A percentile compares a stretch with the other conserved stretches of the same genome.
Evolutionary conservation across 1,139 yeast species (phyloP).

Genomic region (Saccharomyces hybrid): DNA sequence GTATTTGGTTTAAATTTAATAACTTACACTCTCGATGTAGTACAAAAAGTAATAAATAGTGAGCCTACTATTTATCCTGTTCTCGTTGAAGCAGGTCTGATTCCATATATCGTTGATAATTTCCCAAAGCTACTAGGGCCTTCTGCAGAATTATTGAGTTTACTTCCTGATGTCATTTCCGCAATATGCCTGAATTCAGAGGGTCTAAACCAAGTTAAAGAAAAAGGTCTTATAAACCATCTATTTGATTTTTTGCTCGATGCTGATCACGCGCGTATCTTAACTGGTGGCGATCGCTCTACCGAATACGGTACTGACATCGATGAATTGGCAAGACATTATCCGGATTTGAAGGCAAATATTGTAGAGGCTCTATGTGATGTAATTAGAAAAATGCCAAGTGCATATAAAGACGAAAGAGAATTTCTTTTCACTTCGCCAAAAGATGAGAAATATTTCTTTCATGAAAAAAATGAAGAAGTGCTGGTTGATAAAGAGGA

Average conservation of each 20-base stretch:
- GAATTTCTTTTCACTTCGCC: conserved; percentile 40
- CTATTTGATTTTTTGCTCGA: conserved; percentile 48
- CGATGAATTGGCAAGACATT: conserved; percentile 81
- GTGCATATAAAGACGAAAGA: conserved; percentile 34
- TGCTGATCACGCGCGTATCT: conserved; percentile 42
- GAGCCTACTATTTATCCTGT: conserved; percentile 88
- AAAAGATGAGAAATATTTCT: conserved; percentile 37
- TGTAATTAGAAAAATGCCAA: conserved; percentile 45
- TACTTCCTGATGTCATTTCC: conserved; percentile 72
- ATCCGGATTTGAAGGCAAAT: conserved; percentile 58
- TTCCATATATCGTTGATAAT: conserved; percentile 55
- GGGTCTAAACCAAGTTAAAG: conserved; percentile 55
- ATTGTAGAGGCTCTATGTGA: conserved; percentile 46
- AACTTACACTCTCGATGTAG: conserved; percentile 56
- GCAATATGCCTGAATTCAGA: conserved; percentile 75
- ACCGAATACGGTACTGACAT: conserved; percentile 58
- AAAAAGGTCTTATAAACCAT: conserved; percentile 40
- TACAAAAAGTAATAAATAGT: conserved; percentile 71
- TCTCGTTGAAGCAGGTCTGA: conserved; percentile 68
- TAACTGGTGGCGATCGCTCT: conserved; percentile 44
- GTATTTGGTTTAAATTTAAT: conserved; percentile 68
- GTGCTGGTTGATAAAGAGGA: conserved; percentile 37
- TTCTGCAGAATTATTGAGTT: conserved; percentile 49
- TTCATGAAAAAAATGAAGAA: conserved; percentile 36
- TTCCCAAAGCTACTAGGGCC: conserved; percentile 49